Base-by-base conservation (phyloP, 1,284 basidiomycete species). In the Moesziomyces parantarcticus region DNA sequence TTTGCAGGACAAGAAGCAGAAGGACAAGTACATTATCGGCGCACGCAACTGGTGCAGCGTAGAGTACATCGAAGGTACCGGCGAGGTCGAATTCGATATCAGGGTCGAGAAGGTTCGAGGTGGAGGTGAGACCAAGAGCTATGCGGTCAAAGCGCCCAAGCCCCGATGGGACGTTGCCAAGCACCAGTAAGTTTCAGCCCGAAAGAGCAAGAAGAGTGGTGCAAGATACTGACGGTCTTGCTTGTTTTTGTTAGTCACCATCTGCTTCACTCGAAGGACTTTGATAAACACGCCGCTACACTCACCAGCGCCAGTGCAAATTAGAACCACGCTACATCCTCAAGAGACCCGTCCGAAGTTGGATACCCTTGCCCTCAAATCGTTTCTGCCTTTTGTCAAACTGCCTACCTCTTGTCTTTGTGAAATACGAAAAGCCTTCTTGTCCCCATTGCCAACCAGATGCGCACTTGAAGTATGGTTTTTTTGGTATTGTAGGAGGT, bases 21-120 rank as follows among this genome's bases (percentile, higher is more conserved):
- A 84, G 50, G 72, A 79, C 45, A 83, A 81, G 52, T 84, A 83
- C 79, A 90, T 95, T 58, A 94, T 94, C 88, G 92, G 92, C 1
- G 87, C 89, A 50, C 88, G 96, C 43, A 99, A 99, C 84, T 99
- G 93, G 89, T 92, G 93, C 76, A 87, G 88, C n/a, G 89, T 92
- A 6, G 86, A 88, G 32, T 91, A 89, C 85, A 88, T 92, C 43
- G 78, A 84, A 5, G 52, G 76, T 1, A 88, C 88, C 1, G 90
- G 90, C 0, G 91, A 92, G 18, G 82, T 98, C 53, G 84, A 89
- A n/a, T 97, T 94, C 72, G 92, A 94, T 75, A 88, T 98, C 72
- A 89, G 92, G 2, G 89, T 98, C 5, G 96, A 99, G 36, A 78
- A 73, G 42, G 62, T 56, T 11, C 57, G 77, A 18, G 82, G 82